Percentiles rank a stretch among this genome's conserved stretches.
These are phyloP conservation scores for Kokia cookei DNA, from an alignment of 441 rosid genomes.

Conservation along the genomic window DNA sequence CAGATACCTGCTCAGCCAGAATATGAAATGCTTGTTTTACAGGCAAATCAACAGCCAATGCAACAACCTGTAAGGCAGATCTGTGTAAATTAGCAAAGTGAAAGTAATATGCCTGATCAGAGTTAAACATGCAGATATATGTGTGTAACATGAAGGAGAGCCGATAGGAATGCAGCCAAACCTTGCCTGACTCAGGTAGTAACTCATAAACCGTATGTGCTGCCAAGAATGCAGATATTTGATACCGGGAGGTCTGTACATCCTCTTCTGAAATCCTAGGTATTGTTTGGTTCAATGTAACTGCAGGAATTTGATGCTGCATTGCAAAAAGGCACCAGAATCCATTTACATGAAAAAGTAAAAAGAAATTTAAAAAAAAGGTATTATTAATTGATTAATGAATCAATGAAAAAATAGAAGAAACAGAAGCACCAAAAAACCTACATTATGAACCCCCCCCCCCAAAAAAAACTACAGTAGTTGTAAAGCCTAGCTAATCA, in stretches of 20 bases:
- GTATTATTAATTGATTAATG: neutral
- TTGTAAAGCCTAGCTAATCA: neutral
- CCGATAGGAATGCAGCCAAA: slow-evolving; percentile 30
- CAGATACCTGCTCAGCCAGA: slow-evolving; percentile 61
- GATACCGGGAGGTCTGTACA: slow-evolving; percentile 51
- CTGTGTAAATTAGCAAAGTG: slow-evolving; percentile 4
- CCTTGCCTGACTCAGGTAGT: slow-evolving; percentile 86
- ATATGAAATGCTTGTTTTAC: slow-evolving; percentile 84
- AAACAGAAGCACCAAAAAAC: neutral
- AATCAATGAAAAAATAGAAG: neutral
- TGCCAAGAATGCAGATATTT: slow-evolving; percentile 51
- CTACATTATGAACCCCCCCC: neutral
- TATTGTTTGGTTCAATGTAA: slow-evolving; percentile 23
- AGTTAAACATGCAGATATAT: neutral
- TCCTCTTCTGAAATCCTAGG: slow-evolving; percentile 55
- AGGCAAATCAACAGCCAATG: slow-evolving; percentile 67
- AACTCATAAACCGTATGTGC: slow-evolving; percentile 68
- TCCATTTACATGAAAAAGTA: neutral
- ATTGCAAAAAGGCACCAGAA: slow-evolving; percentile 1
- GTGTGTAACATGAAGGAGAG: neutral
- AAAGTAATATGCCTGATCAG: neutral
- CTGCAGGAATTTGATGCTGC: slow-evolving; percentile 5
- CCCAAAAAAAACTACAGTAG: neutral
- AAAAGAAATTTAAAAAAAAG: neutral
- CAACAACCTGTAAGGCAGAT: slow-evolving; percentile 43